Conservation (phyloP, 192 early-diverging fungal genomes). For the Ambispora gerdemannii region DNA sequence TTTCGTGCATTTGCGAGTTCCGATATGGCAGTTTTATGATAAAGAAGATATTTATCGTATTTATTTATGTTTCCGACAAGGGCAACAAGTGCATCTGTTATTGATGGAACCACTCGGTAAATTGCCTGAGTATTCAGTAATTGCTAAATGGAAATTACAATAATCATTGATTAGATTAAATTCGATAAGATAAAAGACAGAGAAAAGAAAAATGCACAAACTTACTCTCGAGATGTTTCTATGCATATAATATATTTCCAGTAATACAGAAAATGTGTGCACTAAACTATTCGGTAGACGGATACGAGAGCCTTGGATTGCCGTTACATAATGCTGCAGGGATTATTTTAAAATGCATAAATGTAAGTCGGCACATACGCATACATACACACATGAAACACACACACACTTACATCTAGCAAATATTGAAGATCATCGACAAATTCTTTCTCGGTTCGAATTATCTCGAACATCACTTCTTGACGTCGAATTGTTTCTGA, state of each 20-base stretch:
- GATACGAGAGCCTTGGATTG: constrained; percentile 13
- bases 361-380: too few species aligned
- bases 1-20: constrained; percentile 18
- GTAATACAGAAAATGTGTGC: constrained; percentile 13
- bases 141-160: background rate
- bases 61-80: background rate
- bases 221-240: constrained; percentile 4
- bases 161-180: background rate
- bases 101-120: constrained; percentile 13
- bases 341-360: background rate
- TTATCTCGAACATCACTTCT: constrained; percentile 25
- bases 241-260: constrained; percentile 3
- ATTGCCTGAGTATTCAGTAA: constrained; percentile 13
- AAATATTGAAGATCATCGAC: constrained; percentile 10
- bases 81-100: constrained; percentile 13
- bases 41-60: constrained; percentile 14
- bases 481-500: constrained; percentile 15
- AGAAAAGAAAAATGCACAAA: background rate
- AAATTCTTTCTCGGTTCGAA: constrained; percentile 24
- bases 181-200: too few species aligned
- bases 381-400: too few species aligned
- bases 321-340: constrained; percentile 10
- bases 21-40: constrained; percentile 17
- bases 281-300: background rate
- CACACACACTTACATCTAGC: constrained; percentile 1